A percentile compares a stretch with the other conserved stretches of the same genome.
phyloP scores from a whole-genome alignment of 805 yeast species.

The Candida insectorum region DNA sequence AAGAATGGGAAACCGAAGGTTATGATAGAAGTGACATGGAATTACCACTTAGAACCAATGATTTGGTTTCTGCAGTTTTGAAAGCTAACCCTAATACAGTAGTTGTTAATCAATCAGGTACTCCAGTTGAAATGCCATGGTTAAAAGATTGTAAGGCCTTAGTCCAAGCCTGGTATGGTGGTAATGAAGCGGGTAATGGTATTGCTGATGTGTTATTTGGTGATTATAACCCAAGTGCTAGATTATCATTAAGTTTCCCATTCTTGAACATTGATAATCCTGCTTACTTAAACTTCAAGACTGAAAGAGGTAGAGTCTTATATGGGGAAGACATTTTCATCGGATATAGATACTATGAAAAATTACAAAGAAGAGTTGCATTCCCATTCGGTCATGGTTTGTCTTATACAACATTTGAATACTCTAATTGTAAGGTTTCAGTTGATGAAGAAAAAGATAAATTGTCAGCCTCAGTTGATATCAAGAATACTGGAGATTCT shows the following conservation, averaged over 20 bases:
- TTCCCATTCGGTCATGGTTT: conserved; percentile 66
- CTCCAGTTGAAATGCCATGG: conserved; percentile 34
- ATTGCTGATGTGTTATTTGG: conserved; percentile 60
- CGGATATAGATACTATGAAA: conserved; percentile 62
- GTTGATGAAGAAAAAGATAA: conserved; percentile 22
- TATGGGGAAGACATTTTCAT: conserved; percentile 63
- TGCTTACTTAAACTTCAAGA: conserved; percentile 26
- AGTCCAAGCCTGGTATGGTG: conserved; percentile 39
- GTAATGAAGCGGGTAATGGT: conserved; percentile 56
- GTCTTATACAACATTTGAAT: conserved; percentile 51
- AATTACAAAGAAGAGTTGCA: conserved; percentile 42
- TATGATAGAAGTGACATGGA: conserved; percentile 29
- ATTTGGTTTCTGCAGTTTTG: conserved; percentile 22
- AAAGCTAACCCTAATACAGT: conserved; percentile 28
- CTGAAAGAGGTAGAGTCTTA: conserved; percentile 29
- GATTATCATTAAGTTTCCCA: conserved; percentile 27
- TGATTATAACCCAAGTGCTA: conserved; percentile 56
- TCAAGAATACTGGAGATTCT: conserved; percentile 45
- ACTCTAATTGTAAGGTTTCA: conserved; percentile 33
- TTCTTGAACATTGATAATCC: conserved; percentile 24
- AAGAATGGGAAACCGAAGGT: conserved; percentile 34
- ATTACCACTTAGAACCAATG: conserved; percentile 19
- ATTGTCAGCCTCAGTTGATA: conserved; percentile 33
- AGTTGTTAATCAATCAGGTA: conserved; percentile 32
- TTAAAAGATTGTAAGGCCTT: conserved; percentile 19